Base-by-base conservation (phyloP, 2,329 filamentous ascomycete genomes). In the Lecanosticta acicola region DNA sequence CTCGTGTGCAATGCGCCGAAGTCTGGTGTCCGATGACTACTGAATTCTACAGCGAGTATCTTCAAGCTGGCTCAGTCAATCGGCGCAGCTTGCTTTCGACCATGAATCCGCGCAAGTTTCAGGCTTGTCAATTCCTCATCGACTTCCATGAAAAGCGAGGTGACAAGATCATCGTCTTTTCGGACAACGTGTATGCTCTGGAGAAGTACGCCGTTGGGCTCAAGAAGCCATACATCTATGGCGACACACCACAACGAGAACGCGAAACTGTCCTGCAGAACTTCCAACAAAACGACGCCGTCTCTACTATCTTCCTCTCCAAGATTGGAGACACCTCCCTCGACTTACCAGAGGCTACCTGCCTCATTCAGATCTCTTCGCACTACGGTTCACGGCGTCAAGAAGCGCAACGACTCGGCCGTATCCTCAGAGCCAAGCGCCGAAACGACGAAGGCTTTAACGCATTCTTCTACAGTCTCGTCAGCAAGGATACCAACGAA, bases 11-110 rank as follows among this genome's bases (percentile, higher is more conserved):
- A 67, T 98, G 93, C 66, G 93, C 93, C 11, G 93, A 98, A 68
- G 93, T 98, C 4, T 98, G 93, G 93, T 98, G 93, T 63, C 89
- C 91, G 2, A 98, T 98, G 93, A 94, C 93, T 0, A 93, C 90
- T 0, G 93, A 98, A 59, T 98, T 98, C 65, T 97, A 96, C 66
- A 84, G 88, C 14, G 88, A 97, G 65, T 98, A 97, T 68, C 78
- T 97, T 49, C 75, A 79, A 44, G 79, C 70, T 5, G 66, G 66
- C 3, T 82, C 81, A 10, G 80, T 80, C 13, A 75, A 81, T 50
- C 85, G 85, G 64, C 75, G 79, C 26, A 76, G 77, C 7, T 67
- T 87, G 4, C 78, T 97, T 2, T 96, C 93, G 59, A 94, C 94
- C 55, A 97, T 98, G 90, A 98, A 98, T 60, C 93, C 93, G 1